A percentile compares a stretch with the other conserved stretches of the same genome.
phyloP scores from a whole-genome alignment of 352 stramenopile genomes.

The Hyaloperonospora arabidopsidis region DNA sequence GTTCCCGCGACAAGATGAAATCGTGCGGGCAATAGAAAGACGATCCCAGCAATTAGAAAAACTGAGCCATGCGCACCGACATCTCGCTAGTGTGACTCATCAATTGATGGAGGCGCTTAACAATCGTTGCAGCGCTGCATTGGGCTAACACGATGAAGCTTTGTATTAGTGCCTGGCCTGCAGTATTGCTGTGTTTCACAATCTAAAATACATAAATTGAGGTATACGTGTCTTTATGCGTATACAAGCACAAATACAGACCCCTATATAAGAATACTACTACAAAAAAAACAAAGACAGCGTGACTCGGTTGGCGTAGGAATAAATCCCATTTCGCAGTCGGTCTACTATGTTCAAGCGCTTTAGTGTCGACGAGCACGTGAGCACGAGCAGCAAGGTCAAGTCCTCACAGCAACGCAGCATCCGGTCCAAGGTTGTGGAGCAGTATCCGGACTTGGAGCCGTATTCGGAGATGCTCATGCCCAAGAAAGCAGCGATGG shows the following conservation, averaged over 20 bases:
- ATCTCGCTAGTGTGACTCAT: slow-evolving; percentile 22
- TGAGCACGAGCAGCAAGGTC: slow-evolving; percentile 94
- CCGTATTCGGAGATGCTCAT: slow-evolving; percentile 83
- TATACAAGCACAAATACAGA: too few species aligned
- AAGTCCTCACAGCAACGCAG: slow-evolving; percentile 95
- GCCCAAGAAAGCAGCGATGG: slow-evolving; percentile 92
- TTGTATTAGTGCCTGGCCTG: neutral
- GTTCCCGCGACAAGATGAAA: slow-evolving; percentile 18
- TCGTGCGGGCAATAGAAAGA: slow-evolving; percentile 23
- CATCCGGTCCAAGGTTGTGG: slow-evolving; percentile 90
- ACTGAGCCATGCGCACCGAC: slow-evolving; percentile 19
- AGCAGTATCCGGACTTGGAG: slow-evolving; percentile 89
- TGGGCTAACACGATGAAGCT: neutral
- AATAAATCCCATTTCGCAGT: neutral
- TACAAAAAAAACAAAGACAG: neutral
- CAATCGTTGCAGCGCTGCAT: slow-evolving; percentile 1
- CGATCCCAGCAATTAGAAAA: slow-evolving; percentile 19
- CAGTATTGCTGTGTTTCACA: too few species aligned
- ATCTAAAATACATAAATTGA: too few species aligned
- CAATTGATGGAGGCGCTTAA: slow-evolving; percentile 21
- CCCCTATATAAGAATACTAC: neutral
- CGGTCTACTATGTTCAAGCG: slow-evolving; percentile 91
- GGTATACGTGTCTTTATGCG: too few species aligned
- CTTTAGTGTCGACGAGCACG: slow-evolving; percentile 90
- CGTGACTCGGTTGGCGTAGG: too few species aligned